phyloP scores from a whole-genome alignment of 345 rosid species.

The Tarenaya hassleriana region DNA sequence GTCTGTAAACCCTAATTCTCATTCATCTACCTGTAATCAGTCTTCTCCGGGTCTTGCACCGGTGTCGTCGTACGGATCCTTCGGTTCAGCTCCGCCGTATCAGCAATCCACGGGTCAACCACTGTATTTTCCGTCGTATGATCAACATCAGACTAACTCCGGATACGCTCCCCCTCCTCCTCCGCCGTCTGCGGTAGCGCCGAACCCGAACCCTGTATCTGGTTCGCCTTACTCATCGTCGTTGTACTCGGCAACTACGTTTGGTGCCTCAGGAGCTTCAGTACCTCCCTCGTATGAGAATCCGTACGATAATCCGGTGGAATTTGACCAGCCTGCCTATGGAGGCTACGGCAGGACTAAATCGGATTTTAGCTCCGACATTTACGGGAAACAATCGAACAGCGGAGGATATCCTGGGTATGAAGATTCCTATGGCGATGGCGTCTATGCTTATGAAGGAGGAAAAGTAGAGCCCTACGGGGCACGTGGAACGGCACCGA shows the following conservation, averaged over 20 bases:
- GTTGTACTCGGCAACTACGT: constrained; percentile 35
- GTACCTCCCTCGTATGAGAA: constrained; percentile 38
- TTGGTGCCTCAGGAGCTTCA: constrained; percentile 32
- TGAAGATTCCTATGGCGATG: constrained; percentile 71
- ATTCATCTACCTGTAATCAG: constrained; percentile 32
- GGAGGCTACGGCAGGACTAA: constrained; percentile 37
- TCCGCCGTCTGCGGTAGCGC: constrained; percentile 18
- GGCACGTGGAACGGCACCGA: constrained; percentile 84
- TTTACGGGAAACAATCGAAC: constrained; percentile 54
- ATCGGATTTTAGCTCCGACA: constrained; percentile 56
- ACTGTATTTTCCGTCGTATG: constrained; percentile 47
- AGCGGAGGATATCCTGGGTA: constrained; percentile 35
- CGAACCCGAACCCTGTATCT: constrained; percentile 30
- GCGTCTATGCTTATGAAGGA: constrained; percentile 78
- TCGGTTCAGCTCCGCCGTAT: constrained; percentile 53
- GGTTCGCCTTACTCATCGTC: constrained; percentile 41
- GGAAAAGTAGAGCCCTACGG: constrained; percentile 89
- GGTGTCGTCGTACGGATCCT: constrained; percentile 45
- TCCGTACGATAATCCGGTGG: constrained; percentile 44
- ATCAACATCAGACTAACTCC: too few relatives aligned
- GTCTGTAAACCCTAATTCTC: constrained; percentile 30
- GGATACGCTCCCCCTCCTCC: constrained; percentile 43
- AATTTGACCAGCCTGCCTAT: constrained; percentile 45
- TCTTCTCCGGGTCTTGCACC: constrained; percentile 28
- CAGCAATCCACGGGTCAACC: constrained; percentile 45